Base-by-base conservation (phyloP, 768 basidiomycete genomes). In the Holtermanniella nyarrowii region DNA sequence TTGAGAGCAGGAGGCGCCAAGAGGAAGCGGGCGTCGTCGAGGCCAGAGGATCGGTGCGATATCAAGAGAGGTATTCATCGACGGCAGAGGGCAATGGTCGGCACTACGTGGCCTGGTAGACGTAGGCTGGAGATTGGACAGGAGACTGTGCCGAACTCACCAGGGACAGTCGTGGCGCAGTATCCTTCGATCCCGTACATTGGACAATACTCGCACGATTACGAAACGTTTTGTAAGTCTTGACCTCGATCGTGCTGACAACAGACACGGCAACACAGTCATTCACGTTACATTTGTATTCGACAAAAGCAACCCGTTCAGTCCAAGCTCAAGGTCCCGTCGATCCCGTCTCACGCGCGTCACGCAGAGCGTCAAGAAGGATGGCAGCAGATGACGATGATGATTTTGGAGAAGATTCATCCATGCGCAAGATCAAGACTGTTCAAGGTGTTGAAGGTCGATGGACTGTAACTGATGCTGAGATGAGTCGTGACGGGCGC, bases 381-480 rank as follows among this genome's bases (percentile, higher is more conserved):
- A 26, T 42, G 22, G 51, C 49, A 11, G 13, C 37, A 39, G 56
- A 72, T 27, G 59, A 71, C 24, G 66, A 58, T 73, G 76, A 76
- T 26, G 79, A 82, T 48, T 53, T 55, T 12, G 48, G 49, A 16
- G 71, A 72, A 22, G 70, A 72, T 54, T 62, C 62, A 5, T 66
- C 63, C 50, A 40, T 72, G 59, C 63, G 65, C 47, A 61, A 61
- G 48, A 66, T 73, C 52, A 73, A 73, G 60, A 81, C 80, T 0
- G 84, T 93, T 43, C 78, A 82, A 63, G 91, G 86, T 0, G 74
- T 79, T 26, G 77, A 80, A 14, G 86, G 86, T 0, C 76, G 80
- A 27, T 97, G 90, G 91, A 95, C 91, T 0, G 86, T 97, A 51
- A 96, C 90, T 5, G 95, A 96, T 72, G 85, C 85, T 20, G 88